Base-by-base conservation (phyloP, 495 filamentous ascomycete species). In the Penicillium pulvis region DNA sequence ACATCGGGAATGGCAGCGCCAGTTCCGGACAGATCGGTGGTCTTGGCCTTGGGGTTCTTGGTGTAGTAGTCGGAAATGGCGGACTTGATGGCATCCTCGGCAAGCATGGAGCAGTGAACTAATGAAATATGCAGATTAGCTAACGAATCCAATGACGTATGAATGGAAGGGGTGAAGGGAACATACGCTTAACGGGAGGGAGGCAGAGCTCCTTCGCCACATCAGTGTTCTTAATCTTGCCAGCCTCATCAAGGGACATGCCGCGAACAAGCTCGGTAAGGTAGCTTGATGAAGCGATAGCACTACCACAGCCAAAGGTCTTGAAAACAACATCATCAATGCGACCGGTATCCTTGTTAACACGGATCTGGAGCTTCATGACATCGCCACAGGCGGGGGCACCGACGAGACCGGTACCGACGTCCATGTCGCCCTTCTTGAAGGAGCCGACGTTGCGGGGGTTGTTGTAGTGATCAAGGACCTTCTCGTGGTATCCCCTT, bases 31-130 rank as follows among this genome's bases (percentile, higher is more conserved):
- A 96, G 83, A 66, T 91, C 82, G 7, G 92, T 93, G 14, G 77
- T 56, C 58, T 81, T 80, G n/a, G 85, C 85, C 39, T 88, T 83
- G 56, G 91, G 90, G 80, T 82, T 93, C 85, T 98, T 98, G 70
- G 86, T 91, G 81, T 96, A 92, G 81, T 97, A 98, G 75, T 98
- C 93, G 53, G 86, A 89, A 73, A 98, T 97, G 57, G 95, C 95
- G n/a, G 91, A 93, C 78, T 97, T 97, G 84, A 99, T 97, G 58
- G 95, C 95, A 72, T 99, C 93, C 78, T 99, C 95, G 26, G 95
- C 95, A 57, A 99, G 87, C 90, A 99, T 97, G 57, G 93, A 97
- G 83, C 95, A 99, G 77, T 99, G 95, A 30, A 97, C 88, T 91
- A 58, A 10, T n/a, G 1, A 26, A 55, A 39, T 20, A 42, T n/a